Evolutionary conservation across 1,284 basidiomycete species (phyloP).

Genomic region (Papiliotrema terrestris): DNA sequence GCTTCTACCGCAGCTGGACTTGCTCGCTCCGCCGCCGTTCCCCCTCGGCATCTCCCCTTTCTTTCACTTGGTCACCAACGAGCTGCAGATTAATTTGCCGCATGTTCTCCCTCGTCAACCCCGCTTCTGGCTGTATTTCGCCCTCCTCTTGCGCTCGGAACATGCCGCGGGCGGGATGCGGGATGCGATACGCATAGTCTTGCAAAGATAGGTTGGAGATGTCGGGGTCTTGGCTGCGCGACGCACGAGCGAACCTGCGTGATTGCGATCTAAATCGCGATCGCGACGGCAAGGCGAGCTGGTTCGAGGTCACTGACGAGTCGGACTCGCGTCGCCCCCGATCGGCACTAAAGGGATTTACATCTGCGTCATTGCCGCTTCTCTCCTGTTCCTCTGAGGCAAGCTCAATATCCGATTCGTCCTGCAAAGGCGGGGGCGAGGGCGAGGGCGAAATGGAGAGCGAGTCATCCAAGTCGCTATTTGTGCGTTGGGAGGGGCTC

Average conservation of each 20-base stretch:
- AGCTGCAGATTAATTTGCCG: constrained; percentile 1
- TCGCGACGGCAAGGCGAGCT: no score
- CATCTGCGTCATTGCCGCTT: no score
- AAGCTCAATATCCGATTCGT: no score
- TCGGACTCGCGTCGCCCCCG: no score
- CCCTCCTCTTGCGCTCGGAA: constrained; percentile 1
- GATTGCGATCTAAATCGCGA: no score
- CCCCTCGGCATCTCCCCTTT: not conserved
- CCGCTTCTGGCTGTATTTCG: not conserved
- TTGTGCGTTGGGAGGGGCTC: no score
- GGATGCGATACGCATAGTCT: not conserved
- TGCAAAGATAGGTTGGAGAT: constrained; percentile 30
- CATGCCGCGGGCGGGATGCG: not conserved
- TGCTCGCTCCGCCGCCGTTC: not conserved
- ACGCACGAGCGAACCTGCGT: constrained; percentile 6
- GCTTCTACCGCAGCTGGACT: not conserved
- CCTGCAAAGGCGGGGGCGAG: not conserved
- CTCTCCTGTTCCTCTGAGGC: no score
- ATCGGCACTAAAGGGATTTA: no score
- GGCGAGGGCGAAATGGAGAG: no score
- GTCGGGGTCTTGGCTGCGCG: constrained; percentile 32
- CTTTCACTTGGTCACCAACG: not conserved
- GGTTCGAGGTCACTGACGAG: no score
- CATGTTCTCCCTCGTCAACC: constrained; percentile 5
- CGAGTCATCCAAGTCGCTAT: no score